Evolutionary conservation across 179 eudicot genomes (phyloP), one percentile per base, ranked within the genome.

Genomic region (Spinacia oleracea): DNA sequence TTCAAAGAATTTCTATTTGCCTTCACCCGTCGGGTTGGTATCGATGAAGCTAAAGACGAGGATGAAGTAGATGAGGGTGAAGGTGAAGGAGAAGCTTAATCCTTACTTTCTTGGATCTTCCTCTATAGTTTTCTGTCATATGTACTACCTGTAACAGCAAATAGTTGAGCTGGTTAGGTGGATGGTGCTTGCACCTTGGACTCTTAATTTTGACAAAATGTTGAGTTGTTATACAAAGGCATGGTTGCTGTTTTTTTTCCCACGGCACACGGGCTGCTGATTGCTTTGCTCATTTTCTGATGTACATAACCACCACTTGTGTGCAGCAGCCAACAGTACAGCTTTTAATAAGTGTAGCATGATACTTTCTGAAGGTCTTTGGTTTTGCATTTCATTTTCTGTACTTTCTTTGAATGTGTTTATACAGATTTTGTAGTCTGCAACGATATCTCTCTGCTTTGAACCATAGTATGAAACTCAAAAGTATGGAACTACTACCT

Each of bases 1-100:
- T 93, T 91, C 86, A 94, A 93, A 83, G 98, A 94, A 76, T 94
- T 91, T 82, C 89, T 94, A 62, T 94, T 94, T 76, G 97, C 98
- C 63, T 93, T 94, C 86, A 94, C 97, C 62, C 84, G 87, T 46
- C 93, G 98, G 98, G 97, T 94, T 58, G 97, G 98, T 69, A 90
- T 94, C 12, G 97, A 89, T 38, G 94, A 90, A 31, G 78, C 40
- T 32, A 97, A 93, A 34, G 98, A 92, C 56, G 94, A 94, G 53
- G 89, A 86, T 63, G 83, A 77, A 3, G 80, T 72, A 1, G 83
- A 63, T 21, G 80, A 75, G 40, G 65, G 74, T 67, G 78, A 45
- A 73, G 78, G n/a, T n/a, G n/a, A 45, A 73, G 78, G n/a, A 23
- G 46, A 50, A 18, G 74, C 83, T 79, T 79, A 29, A 76, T 51